phyloP scores from a whole-genome alignment of 768 basidiomycete species.

The Lactifluus pinguis region DNA sequence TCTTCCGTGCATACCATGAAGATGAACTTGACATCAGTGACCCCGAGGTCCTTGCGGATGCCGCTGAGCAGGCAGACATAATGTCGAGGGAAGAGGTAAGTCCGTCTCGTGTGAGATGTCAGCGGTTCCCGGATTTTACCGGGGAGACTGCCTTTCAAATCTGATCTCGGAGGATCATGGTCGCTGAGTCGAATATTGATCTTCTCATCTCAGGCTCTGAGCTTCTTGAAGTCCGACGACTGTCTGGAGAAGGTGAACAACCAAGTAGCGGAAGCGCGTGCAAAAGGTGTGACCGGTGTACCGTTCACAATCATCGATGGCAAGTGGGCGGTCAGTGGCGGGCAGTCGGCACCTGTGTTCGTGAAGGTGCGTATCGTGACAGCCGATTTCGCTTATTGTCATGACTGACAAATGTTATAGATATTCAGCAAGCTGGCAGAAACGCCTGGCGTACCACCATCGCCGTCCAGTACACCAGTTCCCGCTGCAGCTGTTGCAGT shows the following conservation, averaged over 20 bases:
- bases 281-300: constrained; percentile 66
- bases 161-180: not conserved
- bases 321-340: constrained; percentile 69
- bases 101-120: constrained; percentile 7
- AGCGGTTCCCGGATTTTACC: constrained; percentile 10
- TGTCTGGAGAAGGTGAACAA: constrained; percentile 53
- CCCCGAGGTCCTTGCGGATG: constrained; percentile 44
- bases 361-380: constrained; percentile 40
- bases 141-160: not conserved
- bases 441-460: constrained; percentile 2
- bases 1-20: constrained; percentile 63
- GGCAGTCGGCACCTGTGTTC: constrained; percentile 63
- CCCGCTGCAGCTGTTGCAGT: constrained; percentile 11
- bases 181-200: not conserved
- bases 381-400: not conserved
- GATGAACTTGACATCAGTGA: constrained; percentile 57
- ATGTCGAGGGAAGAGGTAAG: constrained; percentile 55
- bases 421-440: constrained; percentile 19
- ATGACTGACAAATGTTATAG: not conserved
- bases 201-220: constrained; percentile 42
- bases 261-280: constrained; percentile 52
- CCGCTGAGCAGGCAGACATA: constrained; percentile 46
- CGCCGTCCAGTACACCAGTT: constrained; percentile 6
- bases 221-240: constrained; percentile 60
- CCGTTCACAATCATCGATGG: constrained; percentile 74